Conservation (phyloP, 2,329 filamentous ascomycete species). For the Blumeria hordei region DNA sequence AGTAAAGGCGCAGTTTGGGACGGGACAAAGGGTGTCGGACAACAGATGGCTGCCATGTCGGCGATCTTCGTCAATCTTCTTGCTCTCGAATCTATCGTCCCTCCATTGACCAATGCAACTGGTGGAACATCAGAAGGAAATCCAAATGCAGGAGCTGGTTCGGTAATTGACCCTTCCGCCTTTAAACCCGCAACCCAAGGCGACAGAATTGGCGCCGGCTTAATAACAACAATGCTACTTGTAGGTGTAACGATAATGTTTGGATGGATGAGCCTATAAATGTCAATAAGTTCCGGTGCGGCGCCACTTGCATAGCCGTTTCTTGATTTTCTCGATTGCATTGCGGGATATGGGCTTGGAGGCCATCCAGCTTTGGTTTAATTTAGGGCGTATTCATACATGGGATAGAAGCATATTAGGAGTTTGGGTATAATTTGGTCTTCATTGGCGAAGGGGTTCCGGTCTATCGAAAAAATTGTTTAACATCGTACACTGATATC, state of each 20-base stretch:
- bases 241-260: slow-evolving; percentile 14
- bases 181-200: slow-evolving; percentile 14
- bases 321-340: no score
- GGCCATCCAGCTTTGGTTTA: no score
- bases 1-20: slow-evolving; percentile 21
- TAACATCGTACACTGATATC: no score
- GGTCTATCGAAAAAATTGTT: no score
- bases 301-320: no score
- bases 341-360: no score
- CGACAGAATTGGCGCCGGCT: slow-evolving; percentile 20
- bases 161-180: slow-evolving; percentile 5
- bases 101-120: slow-evolving; percentile 12
- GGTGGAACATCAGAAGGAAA: slow-evolving; percentile 17
- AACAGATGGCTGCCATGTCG: slow-evolving; percentile 44
- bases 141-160: slow-evolving; percentile 9
- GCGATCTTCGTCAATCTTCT: slow-evolving; percentile 22
- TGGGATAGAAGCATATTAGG: no score
- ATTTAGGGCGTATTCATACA: no score
- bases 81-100: slow-evolving; percentile 14
- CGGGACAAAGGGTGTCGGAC: slow-evolving; percentile 24
- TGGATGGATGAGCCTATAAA: slow-evolving; percentile 15
- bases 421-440: no score
- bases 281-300: no score
- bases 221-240: slow-evolving; percentile 18
- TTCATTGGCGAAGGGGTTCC: no score